phyloP scores from a whole-genome alignment of 495 filamentous ascomycete species.

The Cercophora newfieldiana region DNA sequence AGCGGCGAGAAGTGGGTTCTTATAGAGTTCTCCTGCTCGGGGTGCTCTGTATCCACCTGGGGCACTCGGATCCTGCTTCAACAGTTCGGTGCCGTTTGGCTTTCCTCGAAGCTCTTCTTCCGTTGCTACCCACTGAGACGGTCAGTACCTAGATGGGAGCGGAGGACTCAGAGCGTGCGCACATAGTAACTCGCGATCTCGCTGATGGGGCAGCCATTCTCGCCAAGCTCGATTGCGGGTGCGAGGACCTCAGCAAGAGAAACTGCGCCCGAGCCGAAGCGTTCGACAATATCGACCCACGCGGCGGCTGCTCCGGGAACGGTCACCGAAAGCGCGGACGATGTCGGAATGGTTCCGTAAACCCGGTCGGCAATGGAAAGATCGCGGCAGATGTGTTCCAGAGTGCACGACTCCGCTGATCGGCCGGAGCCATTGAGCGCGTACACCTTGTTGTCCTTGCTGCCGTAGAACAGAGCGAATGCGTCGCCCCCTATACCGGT shows the following conservation, averaged over 20 bases:
- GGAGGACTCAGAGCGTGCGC: constrained; percentile 2
- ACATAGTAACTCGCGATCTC: constrained; percentile 66
- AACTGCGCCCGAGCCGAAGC: constrained; percentile 75
- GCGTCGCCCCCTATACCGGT: constrained; percentile 87
- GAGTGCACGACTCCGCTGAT: constrained; percentile 56
- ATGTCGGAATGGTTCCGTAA: constrained; percentile 59
- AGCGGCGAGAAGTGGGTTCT: constrained; percentile 67
- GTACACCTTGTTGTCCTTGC: constrained; percentile 67
- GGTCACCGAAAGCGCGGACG: constrained; percentile 67
- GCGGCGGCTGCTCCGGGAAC: constrained; percentile 79
- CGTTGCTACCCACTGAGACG: constrained; percentile 60
- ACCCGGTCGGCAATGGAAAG: constrained; percentile 56
- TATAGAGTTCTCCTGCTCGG: constrained; percentile 69
- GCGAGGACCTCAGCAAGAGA: constrained; percentile 66
- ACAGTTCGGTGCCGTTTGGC: constrained; percentile 69
- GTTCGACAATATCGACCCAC: constrained; percentile 80
- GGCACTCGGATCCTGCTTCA: constrained; percentile 61
- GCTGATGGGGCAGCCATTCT: constrained; percentile 77
- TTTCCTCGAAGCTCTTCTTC: constrained; percentile 58
- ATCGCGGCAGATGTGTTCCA: constrained; percentile 62
- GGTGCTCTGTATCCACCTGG: constrained; percentile 61
- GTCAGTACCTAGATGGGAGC: background rate
- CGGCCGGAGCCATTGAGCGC: constrained; percentile 80
- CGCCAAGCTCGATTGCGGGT: constrained; percentile 73
- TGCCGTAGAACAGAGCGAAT: constrained; percentile 80